phyloP scores from a whole-genome alignment of 1,284 basidiomycete genomes.

The Gymnopus androsaceus region DNA sequence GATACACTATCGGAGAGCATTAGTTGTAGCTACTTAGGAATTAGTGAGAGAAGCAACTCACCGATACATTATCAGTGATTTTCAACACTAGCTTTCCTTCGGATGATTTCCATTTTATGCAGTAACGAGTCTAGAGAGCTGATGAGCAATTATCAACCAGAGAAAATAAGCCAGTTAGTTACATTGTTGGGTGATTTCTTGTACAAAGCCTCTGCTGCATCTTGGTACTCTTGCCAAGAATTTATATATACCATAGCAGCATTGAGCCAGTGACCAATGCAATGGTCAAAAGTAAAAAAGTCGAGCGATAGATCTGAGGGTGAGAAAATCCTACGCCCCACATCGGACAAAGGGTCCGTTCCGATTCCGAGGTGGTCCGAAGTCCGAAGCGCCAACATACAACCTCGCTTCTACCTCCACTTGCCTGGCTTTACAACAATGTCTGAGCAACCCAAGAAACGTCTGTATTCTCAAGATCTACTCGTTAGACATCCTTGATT shows the following conservation, averaged over 20 bases:
- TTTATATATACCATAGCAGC: slow-evolving; percentile 70
- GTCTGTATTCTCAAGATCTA: slow-evolving; percentile 1
- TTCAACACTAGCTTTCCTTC: slow-evolving; percentile 87
- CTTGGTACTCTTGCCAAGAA: slow-evolving; percentile 83
- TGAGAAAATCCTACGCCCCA: neutral
- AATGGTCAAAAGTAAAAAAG: neutral
- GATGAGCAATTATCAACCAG: slow-evolving; percentile 7
- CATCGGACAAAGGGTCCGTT: too few species aligned
- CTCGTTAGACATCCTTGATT: neutral
- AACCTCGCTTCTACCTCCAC: neutral
- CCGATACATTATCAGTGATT: slow-evolving; percentile 86
- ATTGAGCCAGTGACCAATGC: slow-evolving; percentile 28
- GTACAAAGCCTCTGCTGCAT: slow-evolving; percentile 83
- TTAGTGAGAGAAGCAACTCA: slow-evolving; percentile 40
- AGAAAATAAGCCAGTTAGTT: slow-evolving; percentile 16
- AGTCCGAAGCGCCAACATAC: neutral
- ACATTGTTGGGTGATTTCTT: slow-evolving; percentile 76
- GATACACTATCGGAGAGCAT: slow-evolving; percentile 63
- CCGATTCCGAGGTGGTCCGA: neutral
- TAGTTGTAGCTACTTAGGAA: neutral
- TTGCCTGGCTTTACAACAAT: slow-evolving; percentile 6
- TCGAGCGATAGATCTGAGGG: neutral
- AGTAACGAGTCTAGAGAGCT: slow-evolving; percentile 74
- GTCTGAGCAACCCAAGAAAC: slow-evolving; percentile 19
- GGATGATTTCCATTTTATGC: slow-evolving; percentile 82